Percentiles rank a stretch among this genome's conserved stretches.
Conservation (phyloP, 805 yeast genomes). For the Kodamaea jinghongensis region DNA sequence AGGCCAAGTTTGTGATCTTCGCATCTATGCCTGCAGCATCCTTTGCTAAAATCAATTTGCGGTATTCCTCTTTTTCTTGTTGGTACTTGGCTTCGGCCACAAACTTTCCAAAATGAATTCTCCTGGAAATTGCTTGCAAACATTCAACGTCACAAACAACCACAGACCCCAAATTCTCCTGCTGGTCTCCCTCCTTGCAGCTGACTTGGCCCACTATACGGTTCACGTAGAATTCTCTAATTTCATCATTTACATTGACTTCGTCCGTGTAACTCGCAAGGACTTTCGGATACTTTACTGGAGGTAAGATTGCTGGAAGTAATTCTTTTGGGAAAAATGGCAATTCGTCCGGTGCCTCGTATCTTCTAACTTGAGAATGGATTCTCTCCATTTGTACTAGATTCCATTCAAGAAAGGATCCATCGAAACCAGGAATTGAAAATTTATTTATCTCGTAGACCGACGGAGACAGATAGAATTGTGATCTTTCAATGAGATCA, state of each 20-base stretch:
- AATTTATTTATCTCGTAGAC: constrained; percentile 63
- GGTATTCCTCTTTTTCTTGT: constrained; percentile 61
- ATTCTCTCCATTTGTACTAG: constrained; percentile 66
- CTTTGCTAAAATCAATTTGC: constrained; percentile 57
- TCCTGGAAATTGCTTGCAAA: constrained; percentile 81
- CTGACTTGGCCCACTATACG: constrained; percentile 76
- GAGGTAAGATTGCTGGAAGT: constrained; percentile 73
- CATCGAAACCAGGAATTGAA: constrained; percentile 62
- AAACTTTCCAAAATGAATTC: constrained; percentile 96
- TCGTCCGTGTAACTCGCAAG: constrained; percentile 73
- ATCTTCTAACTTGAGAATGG: constrained; percentile 76
- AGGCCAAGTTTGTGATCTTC: constrained; percentile 83
- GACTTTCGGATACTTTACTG: constrained; percentile 72
- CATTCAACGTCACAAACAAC: constrained; percentile 82
- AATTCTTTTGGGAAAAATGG: constrained; percentile 79
- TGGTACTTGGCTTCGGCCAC: constrained; percentile 94
- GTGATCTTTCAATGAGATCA: constrained; percentile 89
- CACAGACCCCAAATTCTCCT: constrained; percentile 85
- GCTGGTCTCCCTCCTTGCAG: constrained; percentile 66
- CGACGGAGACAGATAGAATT: constrained; percentile 71
- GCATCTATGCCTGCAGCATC: constrained; percentile 73
- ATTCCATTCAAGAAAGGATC: constrained; percentile 86
- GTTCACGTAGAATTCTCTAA: constrained; percentile 63
- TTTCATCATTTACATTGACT: constrained; percentile 70
- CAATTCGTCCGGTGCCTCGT: constrained; percentile 90